Evolutionary conservation across 2,329 filamentous ascomycete genomes (phyloP).

Genomic region (Alternaria infectoria): DNA sequence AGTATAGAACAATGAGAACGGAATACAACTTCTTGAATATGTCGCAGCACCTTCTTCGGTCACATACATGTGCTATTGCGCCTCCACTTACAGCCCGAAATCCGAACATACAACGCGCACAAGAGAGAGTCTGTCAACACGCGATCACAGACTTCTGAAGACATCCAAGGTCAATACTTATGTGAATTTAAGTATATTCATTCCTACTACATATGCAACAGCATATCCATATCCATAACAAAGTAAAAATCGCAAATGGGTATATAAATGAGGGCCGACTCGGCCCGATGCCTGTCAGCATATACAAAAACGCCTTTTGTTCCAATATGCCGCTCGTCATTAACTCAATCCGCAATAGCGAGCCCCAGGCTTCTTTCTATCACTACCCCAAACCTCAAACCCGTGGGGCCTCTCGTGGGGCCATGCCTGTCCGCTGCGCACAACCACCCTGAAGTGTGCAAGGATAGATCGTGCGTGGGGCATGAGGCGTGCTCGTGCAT

Average conservation of each 20-base stretch:
- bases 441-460: background rate
- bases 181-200: background rate
- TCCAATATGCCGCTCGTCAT: background rate
- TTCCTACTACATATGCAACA: background rate
- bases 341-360: background rate
- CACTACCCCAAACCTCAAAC: background rate
- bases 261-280: constrained; percentile 3
- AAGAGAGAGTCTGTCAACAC: too few relatives aligned
- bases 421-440: background rate
- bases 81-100: too few relatives aligned
- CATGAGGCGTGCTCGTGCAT: background rate
- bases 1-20: too few relatives aligned
- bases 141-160: too few relatives aligned
- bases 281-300: background rate
- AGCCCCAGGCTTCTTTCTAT: background rate
- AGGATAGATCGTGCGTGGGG: background rate
- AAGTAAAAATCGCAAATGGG: constrained; percentile 7
- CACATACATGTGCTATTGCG: too few relatives aligned
- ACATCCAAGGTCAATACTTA: too few relatives aligned
- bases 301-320: background rate
- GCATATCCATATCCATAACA: background rate
- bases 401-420: background rate
- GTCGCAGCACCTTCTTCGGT: too few relatives aligned
- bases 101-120: too few relatives aligned
- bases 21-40: too few relatives aligned